Evolutionary conservation across 805 yeast genomes (phyloP), one percentile per base, ranked within the genome.

Genomic region (Sugiyamaella floridensis): DNA sequence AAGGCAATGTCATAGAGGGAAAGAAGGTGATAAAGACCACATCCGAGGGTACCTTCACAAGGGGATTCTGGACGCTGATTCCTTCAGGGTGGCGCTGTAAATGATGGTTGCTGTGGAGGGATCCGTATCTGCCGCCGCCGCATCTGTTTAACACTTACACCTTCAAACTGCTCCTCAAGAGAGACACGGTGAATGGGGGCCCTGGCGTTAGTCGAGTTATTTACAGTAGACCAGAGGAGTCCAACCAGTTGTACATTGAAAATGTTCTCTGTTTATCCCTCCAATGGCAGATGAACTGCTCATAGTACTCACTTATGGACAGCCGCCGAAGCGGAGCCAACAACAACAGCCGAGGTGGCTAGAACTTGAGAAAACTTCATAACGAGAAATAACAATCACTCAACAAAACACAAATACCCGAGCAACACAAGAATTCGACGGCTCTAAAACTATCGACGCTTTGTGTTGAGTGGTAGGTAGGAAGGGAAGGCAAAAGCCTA

Each of bases 141-240:
- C 6, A 19, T 32, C 37, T 32, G 37, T 8, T 32, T 18, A 40
- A n/a, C 26, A 60, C 60, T 48, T 56, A 72, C 69, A 46, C 78
- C 82, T 55, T 76, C 73, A 58, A 82, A 71, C 45, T 79, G 76
- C 55, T 81, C 84, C 44, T 76, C 81, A 32, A 76, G 66, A 4
- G 87, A 78, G 40, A 77, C 74, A 69, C 81, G 83, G 63, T 77
- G 75, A 63, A 85, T 76, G 60, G 78, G 77, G 46, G 84, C 79
- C 46, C 77, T 72, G 67, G 4, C 9, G 37, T 32, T 32, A 32
- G 37, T 32, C 37, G 12, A 4, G 37, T 29, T 11, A 10, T 11
- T 10, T 8, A 32, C 9, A 8, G 37, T 3, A 32, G 4, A 32
- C 6, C 4, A 5, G 37, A 11, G 37, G 12, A 10, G 4, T 32